phyloP scores from a whole-genome alignment of 2,329 filamentous ascomycete species.

The Talaromyces islandicus region DNA sequence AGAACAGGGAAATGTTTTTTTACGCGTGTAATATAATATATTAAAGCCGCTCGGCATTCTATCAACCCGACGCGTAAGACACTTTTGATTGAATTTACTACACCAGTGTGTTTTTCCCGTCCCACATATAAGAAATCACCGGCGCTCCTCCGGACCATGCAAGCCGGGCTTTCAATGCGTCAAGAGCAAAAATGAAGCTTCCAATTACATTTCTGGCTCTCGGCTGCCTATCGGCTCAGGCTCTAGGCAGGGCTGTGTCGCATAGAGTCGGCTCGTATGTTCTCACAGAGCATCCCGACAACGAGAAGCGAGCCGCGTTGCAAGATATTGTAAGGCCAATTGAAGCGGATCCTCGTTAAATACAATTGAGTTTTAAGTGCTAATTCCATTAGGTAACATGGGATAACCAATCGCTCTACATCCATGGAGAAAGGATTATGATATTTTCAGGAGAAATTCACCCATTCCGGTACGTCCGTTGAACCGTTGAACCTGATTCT shows the following conservation, averaged over 20 bases:
- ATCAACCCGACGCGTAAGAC: not conserved
- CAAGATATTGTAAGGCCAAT: slow-evolving; percentile 49
- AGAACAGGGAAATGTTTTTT: not conserved
- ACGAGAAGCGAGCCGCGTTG: slow-evolving; percentile 42
- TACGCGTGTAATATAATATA: not conserved
- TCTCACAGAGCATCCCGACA: slow-evolving; percentile 31
- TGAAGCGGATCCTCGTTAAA: not conserved
- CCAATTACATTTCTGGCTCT: slow-evolving; percentile 22
- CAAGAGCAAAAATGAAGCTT: slow-evolving; percentile 31
- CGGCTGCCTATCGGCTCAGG: slow-evolving; percentile 39
- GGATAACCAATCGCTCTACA: slow-evolving; percentile 65
- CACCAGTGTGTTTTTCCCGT: not conserved
- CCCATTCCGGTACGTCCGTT: slow-evolving; percentile 49
- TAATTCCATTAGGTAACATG: slow-evolving; percentile 52
- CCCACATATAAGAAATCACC: not conserved
- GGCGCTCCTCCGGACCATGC: not conserved
- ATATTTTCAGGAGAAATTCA: slow-evolving; percentile 71
- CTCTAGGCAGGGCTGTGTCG: slow-evolving; percentile 43
- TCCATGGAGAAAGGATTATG: slow-evolving; percentile 64
- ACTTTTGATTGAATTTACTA: not conserved
- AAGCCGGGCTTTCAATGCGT: not conserved
- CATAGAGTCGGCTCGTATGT: slow-evolving; percentile 47
- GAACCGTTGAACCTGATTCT: not conserved
- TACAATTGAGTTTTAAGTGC: not conserved
- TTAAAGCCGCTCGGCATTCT: not conserved